These are phyloP conservation scores for Eucalyptus guilfoylei DNA, from an alignment of 345 rosid genomes.

Conservation along the genomic window DNA sequence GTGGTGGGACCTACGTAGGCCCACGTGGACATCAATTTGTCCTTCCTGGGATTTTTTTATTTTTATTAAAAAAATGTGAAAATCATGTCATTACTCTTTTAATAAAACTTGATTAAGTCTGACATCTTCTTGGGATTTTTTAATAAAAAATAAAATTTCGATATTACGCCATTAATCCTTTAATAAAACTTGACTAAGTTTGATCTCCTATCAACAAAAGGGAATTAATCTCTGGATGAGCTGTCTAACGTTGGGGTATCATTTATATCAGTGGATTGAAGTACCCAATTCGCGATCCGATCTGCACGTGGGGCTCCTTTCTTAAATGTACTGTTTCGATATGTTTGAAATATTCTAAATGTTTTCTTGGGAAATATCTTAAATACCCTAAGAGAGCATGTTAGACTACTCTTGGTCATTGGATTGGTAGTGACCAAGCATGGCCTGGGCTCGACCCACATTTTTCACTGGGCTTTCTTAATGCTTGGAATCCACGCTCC, in stretches of 20 bases:
- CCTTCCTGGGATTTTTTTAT: neutral
- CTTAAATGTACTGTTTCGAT: neutral
- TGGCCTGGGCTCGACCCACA: neutral
- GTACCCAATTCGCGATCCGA: neutral
- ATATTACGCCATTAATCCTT: neutral
- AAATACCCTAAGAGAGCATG: neutral
- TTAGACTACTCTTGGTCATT: neutral
- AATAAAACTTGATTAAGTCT: neutral
- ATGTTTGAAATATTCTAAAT: neutral
- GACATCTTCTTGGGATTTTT: neutral
- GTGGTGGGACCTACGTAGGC: neutral
- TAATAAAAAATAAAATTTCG: too few species aligned
- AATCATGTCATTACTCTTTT: neutral
- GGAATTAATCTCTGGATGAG: neutral
- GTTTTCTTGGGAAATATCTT: too few species aligned
- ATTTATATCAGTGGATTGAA: neutral
- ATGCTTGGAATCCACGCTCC: neutral
- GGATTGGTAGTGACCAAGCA: neutral
- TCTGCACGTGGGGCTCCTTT: neutral
- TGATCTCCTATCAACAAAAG: neutral
- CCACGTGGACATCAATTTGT: neutral
- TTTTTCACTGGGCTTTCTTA: neutral
- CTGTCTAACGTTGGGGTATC: neutral
- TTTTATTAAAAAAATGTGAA: too few species aligned
- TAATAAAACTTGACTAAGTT: too few species aligned